Conservation (phyloP, 106 monocot species). For the Phalaenopsis aphrodite region DNA sequence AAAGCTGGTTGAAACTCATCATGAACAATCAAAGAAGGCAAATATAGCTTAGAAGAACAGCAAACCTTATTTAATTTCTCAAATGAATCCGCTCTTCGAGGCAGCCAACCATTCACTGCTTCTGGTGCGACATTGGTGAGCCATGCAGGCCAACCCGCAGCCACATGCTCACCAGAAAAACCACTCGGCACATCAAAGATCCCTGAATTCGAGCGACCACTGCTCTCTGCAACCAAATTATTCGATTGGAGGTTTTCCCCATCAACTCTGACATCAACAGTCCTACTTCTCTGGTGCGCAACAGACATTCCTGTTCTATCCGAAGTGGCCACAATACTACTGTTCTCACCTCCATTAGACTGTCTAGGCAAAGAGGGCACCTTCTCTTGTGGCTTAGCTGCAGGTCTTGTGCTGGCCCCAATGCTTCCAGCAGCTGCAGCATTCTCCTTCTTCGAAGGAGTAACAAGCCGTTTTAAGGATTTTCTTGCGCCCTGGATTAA, state of each 20-base stretch:
- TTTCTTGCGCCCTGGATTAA: conserved; percentile 9
- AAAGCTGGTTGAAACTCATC: neutral
- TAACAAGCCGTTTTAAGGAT: conserved; percentile 13
- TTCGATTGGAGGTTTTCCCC: neutral
- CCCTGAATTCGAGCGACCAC: neutral
- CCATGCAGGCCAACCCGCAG: conserved; percentile 42
- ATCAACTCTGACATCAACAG: conserved; percentile 10
- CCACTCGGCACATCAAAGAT: conserved; percentile 21
- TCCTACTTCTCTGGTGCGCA: conserved; percentile 20
- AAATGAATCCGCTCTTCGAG: conserved; percentile 40
- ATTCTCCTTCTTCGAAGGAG: conserved; percentile 17
- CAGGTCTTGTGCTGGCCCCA: neutral
- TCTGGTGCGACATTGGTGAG: conserved; percentile 33
- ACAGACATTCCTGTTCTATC: neutral
- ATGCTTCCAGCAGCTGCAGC: neutral
- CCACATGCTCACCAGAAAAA: conserved; percentile 23
- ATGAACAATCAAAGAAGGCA: neutral
- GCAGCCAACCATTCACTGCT: conserved; percentile 47
- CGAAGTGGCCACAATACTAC: neutral
- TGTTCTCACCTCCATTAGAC: conserved; percentile 8
- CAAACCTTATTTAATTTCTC: conserved; percentile 51
- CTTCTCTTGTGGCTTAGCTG: conserved; percentile 11
- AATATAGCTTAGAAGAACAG: neutral
- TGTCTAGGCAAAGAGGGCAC: neutral
- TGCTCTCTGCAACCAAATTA: neutral